Evolutionary conservation across 805 yeast species (phyloP).

Genomic region (Kuraishia cidri): DNA sequence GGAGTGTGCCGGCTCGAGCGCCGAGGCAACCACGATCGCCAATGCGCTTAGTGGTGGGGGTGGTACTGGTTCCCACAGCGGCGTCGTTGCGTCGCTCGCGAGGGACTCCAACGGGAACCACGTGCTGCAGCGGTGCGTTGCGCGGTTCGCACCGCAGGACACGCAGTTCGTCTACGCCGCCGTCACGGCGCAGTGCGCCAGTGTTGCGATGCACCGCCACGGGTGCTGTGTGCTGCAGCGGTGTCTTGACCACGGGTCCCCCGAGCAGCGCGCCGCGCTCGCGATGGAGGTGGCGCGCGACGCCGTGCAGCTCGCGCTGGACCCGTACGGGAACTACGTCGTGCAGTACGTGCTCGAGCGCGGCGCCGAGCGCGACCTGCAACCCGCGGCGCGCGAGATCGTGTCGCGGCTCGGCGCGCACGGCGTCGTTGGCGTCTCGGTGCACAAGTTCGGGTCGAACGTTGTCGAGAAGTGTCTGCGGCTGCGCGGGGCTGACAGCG

Average conservation of each 20-base stretch:
- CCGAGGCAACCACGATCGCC: conserved; percentile 62
- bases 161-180: conserved; percentile 88
- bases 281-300: conserved; percentile 59
- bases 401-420: conserved; percentile 1
- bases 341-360: conserved; percentile 79
- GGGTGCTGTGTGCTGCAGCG: conserved; percentile 97
- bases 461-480: conserved; percentile 50
- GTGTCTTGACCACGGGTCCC: conserved; percentile 83
- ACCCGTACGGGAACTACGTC: conserved; percentile 96
- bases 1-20: conserved; percentile 65
- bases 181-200: conserved; percentile 61
- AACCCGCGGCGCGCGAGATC: neutral
- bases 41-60: too few relatives aligned
- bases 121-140: conserved; percentile 88
- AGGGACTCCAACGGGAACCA: conserved; percentile 95
- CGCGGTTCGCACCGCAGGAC: conserved; percentile 56
- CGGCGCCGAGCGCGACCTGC: neutral
- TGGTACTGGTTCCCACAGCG: too few relatives aligned
- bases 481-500: conserved; percentile 30
- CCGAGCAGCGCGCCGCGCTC: conserved; percentile 57
- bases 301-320: conserved; percentile 66
- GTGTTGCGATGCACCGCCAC: conserved; percentile 90
- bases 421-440: conserved; percentile 23
- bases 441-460: conserved; percentile 54
- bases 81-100: conserved; percentile 18